Percentiles rank a stretch among this genome's conserved stretches.
Conservation (phyloP, 352 stramenopile genomes). For the Nothophytophthora sp. region DNA sequence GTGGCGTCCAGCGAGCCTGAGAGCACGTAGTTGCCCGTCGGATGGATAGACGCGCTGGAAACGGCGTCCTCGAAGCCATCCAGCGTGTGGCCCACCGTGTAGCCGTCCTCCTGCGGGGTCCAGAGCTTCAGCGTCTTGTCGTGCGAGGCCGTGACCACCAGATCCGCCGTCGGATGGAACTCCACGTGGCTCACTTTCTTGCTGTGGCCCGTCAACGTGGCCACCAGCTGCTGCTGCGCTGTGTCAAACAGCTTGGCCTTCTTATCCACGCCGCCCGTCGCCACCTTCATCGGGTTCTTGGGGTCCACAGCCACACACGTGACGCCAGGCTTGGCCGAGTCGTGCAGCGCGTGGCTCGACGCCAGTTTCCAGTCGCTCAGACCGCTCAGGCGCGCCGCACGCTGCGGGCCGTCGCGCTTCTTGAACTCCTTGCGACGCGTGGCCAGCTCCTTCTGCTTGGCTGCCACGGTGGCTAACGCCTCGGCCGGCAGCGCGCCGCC, state of each 20-base stretch:
- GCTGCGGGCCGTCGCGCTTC: constrained; percentile 58
- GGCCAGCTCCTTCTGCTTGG: constrained; percentile 69
- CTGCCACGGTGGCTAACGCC: constrained; percentile 54
- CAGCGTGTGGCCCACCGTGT: constrained; percentile 62
- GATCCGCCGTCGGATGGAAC: constrained; percentile 73
- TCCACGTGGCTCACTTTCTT: constrained; percentile 84
- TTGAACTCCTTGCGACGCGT: constrained; percentile 78
- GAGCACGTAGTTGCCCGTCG: constrained; percentile 81
- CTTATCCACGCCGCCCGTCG: constrained; percentile 86
- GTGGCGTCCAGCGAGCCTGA: constrained; percentile 75
- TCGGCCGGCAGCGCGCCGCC: constrained; percentile 31
- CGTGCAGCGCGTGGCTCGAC: constrained; percentile 71
- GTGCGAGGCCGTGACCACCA: constrained; percentile 68
- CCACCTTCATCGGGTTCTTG: constrained; percentile 48
- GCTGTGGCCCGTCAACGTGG: constrained; percentile 77
- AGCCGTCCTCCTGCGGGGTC: constrained; percentile 43
- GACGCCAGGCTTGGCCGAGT: constrained; percentile 72
- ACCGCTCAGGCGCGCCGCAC: constrained; percentile 33
- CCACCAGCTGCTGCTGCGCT: constrained; percentile 64
- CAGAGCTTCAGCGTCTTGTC: constrained; percentile 89
- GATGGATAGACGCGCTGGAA: constrained; percentile 73
- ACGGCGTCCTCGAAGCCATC: constrained; percentile 62
- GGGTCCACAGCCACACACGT: constrained; percentile 58
- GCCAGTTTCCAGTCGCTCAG: constrained; percentile 33
- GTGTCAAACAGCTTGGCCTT: constrained; percentile 83